Conservation (phyloP, 1,284 basidiomycete genomes). For the Malassezia sp. region DNA sequence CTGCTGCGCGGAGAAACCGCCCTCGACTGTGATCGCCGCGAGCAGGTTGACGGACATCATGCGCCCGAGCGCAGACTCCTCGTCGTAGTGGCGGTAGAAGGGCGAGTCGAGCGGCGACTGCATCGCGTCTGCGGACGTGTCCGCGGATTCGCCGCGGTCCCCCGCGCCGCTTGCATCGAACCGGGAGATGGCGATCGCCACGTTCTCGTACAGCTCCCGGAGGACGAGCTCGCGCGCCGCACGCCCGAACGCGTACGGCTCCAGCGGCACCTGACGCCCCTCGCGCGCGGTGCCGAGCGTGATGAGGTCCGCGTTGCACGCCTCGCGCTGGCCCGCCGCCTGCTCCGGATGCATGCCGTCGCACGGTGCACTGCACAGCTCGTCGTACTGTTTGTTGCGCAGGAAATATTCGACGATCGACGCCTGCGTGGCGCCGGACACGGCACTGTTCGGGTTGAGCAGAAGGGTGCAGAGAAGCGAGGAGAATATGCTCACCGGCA, state of each 20-base stretch:
- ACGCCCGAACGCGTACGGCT: conserved; percentile 33
- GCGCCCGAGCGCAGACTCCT: conserved; percentile 72
- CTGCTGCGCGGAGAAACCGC: conserved; percentile 51
- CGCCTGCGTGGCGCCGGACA: conserved; percentile 63
- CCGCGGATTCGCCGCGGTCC: background rate
- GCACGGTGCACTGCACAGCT: conserved; percentile 37
- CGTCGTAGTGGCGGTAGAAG: conserved; percentile 21
- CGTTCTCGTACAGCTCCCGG: conserved; percentile 39
- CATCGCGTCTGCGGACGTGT: too few species aligned
- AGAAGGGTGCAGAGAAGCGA: conserved; percentile 79
- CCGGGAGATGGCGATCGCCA: conserved; percentile 37
- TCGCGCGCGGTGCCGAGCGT: conserved; percentile 36
- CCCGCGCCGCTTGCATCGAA: conserved; percentile 14
- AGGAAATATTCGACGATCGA: conserved; percentile 68
- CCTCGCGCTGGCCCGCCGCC: too few species aligned
- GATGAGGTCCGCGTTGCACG: conserved; percentile 13
- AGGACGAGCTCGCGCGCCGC: conserved; percentile 24
- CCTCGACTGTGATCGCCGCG: conserved; percentile 58
- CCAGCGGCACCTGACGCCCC: conserved; percentile 32
- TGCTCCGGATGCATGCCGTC: conserved; percentile 8
- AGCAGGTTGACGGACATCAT: conserved; percentile 86
- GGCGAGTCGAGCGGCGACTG: background rate
- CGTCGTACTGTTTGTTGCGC: conserved; percentile 42
- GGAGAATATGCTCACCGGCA: conserved; percentile 76
- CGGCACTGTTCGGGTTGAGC: conserved; percentile 63